These are phyloP conservation scores for Coniochaeta sp. DNA, from an alignment of 2,329 filamentous ascomycete genomes.

Conservation along the genomic window DNA sequence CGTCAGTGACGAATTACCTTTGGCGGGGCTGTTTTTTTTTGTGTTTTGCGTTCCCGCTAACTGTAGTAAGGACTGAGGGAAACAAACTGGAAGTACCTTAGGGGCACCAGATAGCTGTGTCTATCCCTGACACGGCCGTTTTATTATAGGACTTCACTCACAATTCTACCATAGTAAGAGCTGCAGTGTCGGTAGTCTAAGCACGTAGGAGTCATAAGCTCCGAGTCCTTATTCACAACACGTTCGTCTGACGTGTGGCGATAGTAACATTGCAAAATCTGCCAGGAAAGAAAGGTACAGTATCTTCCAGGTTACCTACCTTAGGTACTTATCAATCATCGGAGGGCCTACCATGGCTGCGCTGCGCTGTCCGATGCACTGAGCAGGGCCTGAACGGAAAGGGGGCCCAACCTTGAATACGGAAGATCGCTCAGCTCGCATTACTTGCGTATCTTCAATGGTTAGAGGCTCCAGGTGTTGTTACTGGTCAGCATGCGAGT, in stretches of 20 bases:
- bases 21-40: slow-evolving; percentile 23
- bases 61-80: too few species aligned
- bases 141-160: too few species aligned
- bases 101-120: not conserved
- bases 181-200: not conserved
- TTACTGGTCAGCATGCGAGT: not conserved
- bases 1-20: slow-evolving; percentile 17
- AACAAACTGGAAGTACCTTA: too few species aligned
- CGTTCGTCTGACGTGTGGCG: not conserved
- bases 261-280: not conserved
- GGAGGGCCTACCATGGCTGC: not conserved
- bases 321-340: not conserved
- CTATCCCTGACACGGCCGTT: not conserved
- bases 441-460: not conserved
- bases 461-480: not conserved
- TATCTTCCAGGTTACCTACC: too few species aligned
- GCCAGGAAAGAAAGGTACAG: too few species aligned
- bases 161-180: too few species aligned
- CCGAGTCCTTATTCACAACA: too few species aligned
- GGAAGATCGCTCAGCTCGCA: not conserved
- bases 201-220: too few species aligned
- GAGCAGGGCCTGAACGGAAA: not conserved
- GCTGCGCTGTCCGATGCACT: not conserved
- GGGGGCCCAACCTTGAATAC: not conserved
- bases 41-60: slow-evolving; percentile 22